Base-by-base conservation (phyloP, 805 yeast species). In the Metschnikowia bowlesiae region DNA sequence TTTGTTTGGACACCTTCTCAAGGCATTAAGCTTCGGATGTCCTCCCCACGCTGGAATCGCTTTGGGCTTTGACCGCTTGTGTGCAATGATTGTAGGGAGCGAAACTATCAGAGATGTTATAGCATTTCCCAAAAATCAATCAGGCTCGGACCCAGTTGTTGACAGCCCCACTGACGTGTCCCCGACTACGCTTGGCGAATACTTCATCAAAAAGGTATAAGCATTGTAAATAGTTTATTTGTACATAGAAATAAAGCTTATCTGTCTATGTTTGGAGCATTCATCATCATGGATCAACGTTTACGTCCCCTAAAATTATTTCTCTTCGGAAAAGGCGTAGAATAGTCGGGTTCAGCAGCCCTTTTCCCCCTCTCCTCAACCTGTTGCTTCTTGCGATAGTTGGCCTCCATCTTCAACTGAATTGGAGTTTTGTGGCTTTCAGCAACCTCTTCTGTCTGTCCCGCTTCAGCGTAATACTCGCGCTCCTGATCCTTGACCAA, bases 31-130 rank as follows among this genome's bases (percentile, higher is more conserved):
- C 26, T 81, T 87, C 70, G 99, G 99, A 1, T 89, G 98, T 62
- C 99, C 99, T 1, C 99, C 99, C 0, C 99, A 94, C 69, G 97
- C 97, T 2, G 99, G 99, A 0, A 74, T 94, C 36, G 99, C 99
- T 0, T 74, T 94, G 34, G 99, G 99, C 0, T 87, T 94, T 58
- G 99, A 94, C 65, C 74, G 99, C 54, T 72, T 94, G 74, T 84
- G 95, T 60, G 94, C 99, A 0, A 89, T 92, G 92, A 64, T 92
- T 32, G 67, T 84, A n/a, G 94, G 89, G 0, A 75, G 85, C 16
- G 62, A 74, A 4, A 87, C 89, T 54, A 91, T 94, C 33, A 73
- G 97, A 56, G 97, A 94, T 62, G 98, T 94, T 3, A 85, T 94
- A 53, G 96, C 98, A 1, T 94, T 94, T 66, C 99, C 99, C 2